phyloP scores from a whole-genome alignment of 192 early-diverging fungal genomes.

The Entomortierella parvispora region DNA sequence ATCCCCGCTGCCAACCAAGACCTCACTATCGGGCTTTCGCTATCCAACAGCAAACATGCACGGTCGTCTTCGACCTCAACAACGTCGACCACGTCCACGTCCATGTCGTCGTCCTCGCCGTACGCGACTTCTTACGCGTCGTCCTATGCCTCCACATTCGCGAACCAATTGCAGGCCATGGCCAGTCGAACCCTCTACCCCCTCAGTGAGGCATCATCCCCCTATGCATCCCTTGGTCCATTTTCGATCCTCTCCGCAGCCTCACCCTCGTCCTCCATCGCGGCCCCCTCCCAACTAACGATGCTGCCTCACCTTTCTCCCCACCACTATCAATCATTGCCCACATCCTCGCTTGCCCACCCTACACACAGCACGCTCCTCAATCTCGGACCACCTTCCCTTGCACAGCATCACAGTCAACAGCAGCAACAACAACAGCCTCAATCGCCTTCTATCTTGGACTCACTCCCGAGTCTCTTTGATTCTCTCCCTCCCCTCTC shows the following conservation, averaged over 20 bases:
- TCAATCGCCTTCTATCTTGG: conserved; percentile 29
- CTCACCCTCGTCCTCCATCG: too few species aligned
- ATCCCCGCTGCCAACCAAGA: not conserved
- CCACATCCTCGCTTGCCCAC: conserved; percentile 17
- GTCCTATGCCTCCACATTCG: not conserved
- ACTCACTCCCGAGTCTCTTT: conserved; percentile 28
- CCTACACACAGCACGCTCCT: too few species aligned
- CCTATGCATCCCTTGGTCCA: conserved; percentile 10
- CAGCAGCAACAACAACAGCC: conserved; percentile 3
- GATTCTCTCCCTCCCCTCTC: conserved; percentile 12
- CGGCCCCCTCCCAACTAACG: not conserved
- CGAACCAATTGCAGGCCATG: too few species aligned
- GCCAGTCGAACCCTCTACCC: conserved; percentile 1
- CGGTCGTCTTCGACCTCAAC: conserved; percentile 10
- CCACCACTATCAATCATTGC: not conserved
- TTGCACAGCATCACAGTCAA: conserved; percentile 5
- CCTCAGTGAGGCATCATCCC: conserved; percentile 21
- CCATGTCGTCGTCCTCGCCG: not conserved
- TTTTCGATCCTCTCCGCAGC: conserved; percentile 4
- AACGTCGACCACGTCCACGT: conserved; percentile 11
- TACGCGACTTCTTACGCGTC: too few species aligned
- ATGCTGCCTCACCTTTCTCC: too few species aligned
- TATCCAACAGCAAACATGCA: conserved; percentile 7
- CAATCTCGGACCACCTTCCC: too few species aligned
- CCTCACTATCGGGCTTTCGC: too few species aligned